phyloP scores from a whole-genome alignment of 2,329 filamentous ascomycete genomes.

The Colletotrichum lupini region DNA sequence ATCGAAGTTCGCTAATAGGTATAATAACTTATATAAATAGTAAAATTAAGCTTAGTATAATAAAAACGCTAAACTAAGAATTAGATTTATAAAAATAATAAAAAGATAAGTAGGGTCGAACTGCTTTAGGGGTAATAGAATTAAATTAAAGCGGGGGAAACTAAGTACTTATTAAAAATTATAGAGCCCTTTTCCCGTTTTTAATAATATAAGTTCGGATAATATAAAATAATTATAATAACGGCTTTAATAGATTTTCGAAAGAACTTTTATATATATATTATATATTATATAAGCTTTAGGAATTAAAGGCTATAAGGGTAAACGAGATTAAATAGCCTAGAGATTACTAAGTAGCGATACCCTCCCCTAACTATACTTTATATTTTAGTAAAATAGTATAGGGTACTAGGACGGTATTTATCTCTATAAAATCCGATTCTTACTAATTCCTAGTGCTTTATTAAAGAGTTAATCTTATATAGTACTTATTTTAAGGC shows the following conservation, averaged over 20 bases:
- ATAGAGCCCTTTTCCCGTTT: too few species aligned
- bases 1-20: not conserved
- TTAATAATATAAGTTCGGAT: not conserved
- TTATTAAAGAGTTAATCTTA: not conserved
- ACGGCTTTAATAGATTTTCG: not conserved
- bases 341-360: not conserved
- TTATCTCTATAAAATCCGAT: not conserved
- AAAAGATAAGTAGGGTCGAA: not conserved
- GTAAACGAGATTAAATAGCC: too few species aligned
- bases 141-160: too few species aligned
- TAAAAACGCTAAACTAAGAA: not conserved
- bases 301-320: too few species aligned
- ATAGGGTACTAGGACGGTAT: not conserved
- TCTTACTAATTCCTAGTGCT: not conserved
- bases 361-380: not conserved
- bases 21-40: not conserved
- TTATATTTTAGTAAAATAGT: not conserved
- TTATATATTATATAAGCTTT: too few species aligned
- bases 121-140: too few species aligned
- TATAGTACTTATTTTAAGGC: not conserved
- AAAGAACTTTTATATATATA: not conserved
- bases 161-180: too few species aligned
- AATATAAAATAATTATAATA: not conserved
- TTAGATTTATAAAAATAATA: not conserved
- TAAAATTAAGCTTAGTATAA: not conserved